These are phyloP conservation scores for Ophiocordyceps camponoti-rufipedis DNA, from an alignment of 2,329 filamentous ascomycete species.

Conservation along the genomic window DNA sequence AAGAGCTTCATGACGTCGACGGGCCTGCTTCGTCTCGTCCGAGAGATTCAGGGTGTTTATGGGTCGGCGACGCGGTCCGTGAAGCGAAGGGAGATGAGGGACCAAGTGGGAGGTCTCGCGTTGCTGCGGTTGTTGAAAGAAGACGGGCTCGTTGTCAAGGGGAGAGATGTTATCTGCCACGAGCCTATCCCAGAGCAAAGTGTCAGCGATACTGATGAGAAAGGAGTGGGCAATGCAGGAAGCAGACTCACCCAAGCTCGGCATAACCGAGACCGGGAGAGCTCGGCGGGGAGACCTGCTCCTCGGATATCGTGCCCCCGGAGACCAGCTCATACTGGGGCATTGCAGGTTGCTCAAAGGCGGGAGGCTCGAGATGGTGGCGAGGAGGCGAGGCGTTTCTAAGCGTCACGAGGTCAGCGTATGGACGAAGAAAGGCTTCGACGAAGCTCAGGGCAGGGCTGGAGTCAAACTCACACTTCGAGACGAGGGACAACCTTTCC, in stretches of 20 bases:
- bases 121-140: neutral
- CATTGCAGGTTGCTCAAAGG: conserved; percentile 1
- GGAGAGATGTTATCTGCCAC: conserved; percentile 28
- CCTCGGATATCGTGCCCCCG: conserved; percentile 15
- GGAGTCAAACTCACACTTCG: conserved; percentile 12
- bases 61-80: neutral
- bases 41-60: neutral
- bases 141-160: conserved; percentile 24
- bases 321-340: conserved; percentile 19
- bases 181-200: conserved; percentile 4
- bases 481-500: conserved; percentile 14
- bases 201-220: neutral
- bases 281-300: conserved; percentile 35
- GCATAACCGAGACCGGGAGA: conserved; percentile 28
- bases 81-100: neutral
- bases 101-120: neutral
- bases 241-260: conserved; percentile 20
- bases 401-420: neutral
- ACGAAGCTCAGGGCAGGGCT: neutral
- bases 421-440: neutral
- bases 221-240: neutral
- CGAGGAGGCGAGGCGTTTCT: neutral
- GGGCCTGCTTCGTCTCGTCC: neutral
- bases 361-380: neutral
- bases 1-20: neutral